Base-by-base conservation (phyloP, 805 yeast genomes). In the Starmerella floris region DNA sequence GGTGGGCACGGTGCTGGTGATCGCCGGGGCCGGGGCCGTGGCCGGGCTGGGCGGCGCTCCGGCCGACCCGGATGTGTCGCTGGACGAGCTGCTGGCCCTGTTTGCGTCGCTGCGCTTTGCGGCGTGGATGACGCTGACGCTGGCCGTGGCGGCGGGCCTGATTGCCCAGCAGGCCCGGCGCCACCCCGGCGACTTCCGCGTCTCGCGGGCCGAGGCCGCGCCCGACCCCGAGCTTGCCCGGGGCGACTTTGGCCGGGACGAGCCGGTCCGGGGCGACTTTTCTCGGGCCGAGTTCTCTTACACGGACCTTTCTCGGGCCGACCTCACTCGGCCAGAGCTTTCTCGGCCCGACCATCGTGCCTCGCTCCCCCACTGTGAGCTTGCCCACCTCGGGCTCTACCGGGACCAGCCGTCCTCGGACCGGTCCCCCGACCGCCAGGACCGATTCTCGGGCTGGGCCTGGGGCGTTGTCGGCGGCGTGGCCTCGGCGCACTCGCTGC, bases 401-500 rank as follows among this genome's bases (percentile, higher is more conserved):
- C n/a, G n/a, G n/a, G n/a, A n/a, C n/a, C n/a, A n/a, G n/a, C n/a
- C n/a, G n/a, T n/a, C n/a, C n/a, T 27, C 15, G 23, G 35, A 23
- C 9, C 32, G 30, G 13, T 8, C 3, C 19, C 17, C 25, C 9
- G 16, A 11, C 1, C 3, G 9, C 23, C 21, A 30, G 3, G 40
- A 15, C 1, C 34, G 28, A 4, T 6, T 33, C 20, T 16, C 32
- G 27, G 94, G 94, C 1, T 56, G 74, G 4, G 57, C 72, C 11
- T 79, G 68, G 57, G 94, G 94, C 1, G 54, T 74, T 17, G 64
- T 76, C 4, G 74, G 84, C 37, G 95, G 95, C 2, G 73, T 77
- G 0, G 64, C 84, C 37, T 80, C 94, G 0, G 94, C 94, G 0
- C 93, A 83, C 56, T 81, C 94, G 2, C 68, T 85, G 39, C 66